Conservation (phyloP, 2,329 filamentous ascomycete genomes). For the Penicillium frequentans region DNA sequence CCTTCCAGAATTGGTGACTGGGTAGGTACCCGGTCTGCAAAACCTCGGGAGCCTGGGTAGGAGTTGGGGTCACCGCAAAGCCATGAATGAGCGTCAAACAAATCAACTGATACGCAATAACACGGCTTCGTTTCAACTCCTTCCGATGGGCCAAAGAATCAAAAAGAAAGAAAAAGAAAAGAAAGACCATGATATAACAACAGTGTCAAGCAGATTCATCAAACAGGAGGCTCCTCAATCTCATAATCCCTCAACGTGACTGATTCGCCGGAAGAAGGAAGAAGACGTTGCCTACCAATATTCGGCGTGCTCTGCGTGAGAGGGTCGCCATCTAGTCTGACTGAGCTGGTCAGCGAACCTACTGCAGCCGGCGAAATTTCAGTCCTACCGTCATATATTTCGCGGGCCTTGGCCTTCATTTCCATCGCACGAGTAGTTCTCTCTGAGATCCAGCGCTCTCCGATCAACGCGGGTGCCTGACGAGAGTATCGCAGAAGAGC, state of each 20-base stretch:
- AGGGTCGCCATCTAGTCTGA: slow-evolving; percentile 15
- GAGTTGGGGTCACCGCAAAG: too few relatives aligned
- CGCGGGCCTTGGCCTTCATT: slow-evolving; percentile 37
- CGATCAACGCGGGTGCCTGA: slow-evolving; percentile 57
- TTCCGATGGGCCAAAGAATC: neutral
- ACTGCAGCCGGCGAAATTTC: neutral
- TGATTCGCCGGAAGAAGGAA: slow-evolving; percentile 30
- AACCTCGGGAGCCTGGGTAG: neutral
- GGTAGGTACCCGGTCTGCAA: neutral
- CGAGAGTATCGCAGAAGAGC: slow-evolving; percentile 48
- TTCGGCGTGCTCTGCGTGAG: slow-evolving; percentile 25
- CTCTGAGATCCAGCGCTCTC: slow-evolving; percentile 61
- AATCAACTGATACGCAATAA: too few relatives aligned
- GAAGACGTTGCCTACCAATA: slow-evolving; percentile 35
- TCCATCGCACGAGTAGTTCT: slow-evolving; percentile 41
- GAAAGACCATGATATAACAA: neutral
- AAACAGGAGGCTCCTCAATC: slow-evolving; percentile 37
- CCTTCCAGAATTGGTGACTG: neutral
- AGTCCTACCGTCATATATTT: slow-evolving; percentile 36
- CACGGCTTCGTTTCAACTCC: neutral
- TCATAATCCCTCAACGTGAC: slow-evolving; percentile 37
- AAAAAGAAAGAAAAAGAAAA: neutral
- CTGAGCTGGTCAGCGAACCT: slow-evolving; percentile 9
- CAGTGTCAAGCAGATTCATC: neutral
- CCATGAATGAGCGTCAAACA: too few relatives aligned